Percentiles rank a stretch among this genome's conserved stretches.
Evolutionary conservation across 768 basidiomycete genomes (phyloP).

Genomic region (Suillus tomentosus): DNA sequence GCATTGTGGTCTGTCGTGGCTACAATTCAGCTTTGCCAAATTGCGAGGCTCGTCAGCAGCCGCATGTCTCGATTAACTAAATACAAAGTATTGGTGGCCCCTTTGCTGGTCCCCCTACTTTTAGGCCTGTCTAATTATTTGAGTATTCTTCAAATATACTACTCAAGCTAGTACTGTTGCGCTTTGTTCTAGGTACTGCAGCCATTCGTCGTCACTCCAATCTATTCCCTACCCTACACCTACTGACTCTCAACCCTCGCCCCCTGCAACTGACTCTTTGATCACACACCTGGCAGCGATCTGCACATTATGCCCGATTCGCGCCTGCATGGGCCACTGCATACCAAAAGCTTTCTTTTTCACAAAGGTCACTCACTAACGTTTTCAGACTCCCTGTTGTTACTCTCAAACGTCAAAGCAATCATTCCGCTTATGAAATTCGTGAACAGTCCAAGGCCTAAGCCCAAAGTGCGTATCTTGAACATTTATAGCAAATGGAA

Average conservation of each 20-base stretch:
- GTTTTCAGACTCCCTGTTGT: background rate
- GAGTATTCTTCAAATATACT: background rate
- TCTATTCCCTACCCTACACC: no score
- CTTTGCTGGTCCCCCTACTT: background rate
- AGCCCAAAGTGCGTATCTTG: no score
- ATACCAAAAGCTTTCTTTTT: conserved; percentile 38
- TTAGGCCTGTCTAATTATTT: no score
- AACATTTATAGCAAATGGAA: no score
- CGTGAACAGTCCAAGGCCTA: no score
- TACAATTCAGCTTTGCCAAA: background rate
- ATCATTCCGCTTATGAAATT: no score
- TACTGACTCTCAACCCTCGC: conserved; percentile 43
- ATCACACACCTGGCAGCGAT: conserved; percentile 35
- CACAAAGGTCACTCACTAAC: background rate
- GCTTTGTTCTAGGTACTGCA: no score
- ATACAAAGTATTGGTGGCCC: no score
- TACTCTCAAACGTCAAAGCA: background rate
- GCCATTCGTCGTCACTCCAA: no score
- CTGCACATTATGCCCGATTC: conserved; percentile 40
- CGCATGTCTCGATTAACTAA: background rate
- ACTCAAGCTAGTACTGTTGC: background rate
- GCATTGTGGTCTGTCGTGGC: background rate
- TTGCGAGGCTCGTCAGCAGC: background rate
- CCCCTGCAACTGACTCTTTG: conserved; percentile 48
- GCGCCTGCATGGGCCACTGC: conserved; percentile 50